These are phyloP conservation scores for Ascoidea rubescens DNA, from an alignment of 805 yeast genomes.

Conservation along the genomic window DNA sequence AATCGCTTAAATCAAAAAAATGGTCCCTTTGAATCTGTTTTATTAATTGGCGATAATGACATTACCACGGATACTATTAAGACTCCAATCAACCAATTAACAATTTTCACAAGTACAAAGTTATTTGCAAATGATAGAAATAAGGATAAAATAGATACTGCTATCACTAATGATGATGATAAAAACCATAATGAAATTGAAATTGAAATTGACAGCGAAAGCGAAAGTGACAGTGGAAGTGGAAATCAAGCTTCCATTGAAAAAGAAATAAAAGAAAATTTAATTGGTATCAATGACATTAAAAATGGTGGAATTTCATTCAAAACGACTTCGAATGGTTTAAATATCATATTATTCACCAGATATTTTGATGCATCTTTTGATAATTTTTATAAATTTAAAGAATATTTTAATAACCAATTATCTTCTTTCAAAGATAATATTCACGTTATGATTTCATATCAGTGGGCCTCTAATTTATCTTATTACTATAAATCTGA, in stretches of 20 bases:
- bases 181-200: neutral
- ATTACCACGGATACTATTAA: neutral
- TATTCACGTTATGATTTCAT: neutral
- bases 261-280: constrained; percentile 2
- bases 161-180: neutral
- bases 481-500: neutral
- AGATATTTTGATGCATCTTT: neutral
- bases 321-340: neutral
- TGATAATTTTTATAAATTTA: neutral
- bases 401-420: neutral
- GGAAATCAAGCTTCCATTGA: constrained; percentile 1
- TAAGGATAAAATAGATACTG: neutral
- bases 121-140: no score
- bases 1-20: neutral
- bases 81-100: neutral
- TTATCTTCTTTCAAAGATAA: constrained; percentile 4
- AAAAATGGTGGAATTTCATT: neutral
- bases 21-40: neutral
- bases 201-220: neutral
- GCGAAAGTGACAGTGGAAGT: neutral
- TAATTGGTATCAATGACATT: neutral
- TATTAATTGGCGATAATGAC: neutral
- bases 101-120: neutral
- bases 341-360: neutral
- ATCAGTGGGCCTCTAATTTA: neutral